phyloP scores from a whole-genome alignment of 1,284 basidiomycete genomes.

The Ceratobasidium sp. region DNA sequence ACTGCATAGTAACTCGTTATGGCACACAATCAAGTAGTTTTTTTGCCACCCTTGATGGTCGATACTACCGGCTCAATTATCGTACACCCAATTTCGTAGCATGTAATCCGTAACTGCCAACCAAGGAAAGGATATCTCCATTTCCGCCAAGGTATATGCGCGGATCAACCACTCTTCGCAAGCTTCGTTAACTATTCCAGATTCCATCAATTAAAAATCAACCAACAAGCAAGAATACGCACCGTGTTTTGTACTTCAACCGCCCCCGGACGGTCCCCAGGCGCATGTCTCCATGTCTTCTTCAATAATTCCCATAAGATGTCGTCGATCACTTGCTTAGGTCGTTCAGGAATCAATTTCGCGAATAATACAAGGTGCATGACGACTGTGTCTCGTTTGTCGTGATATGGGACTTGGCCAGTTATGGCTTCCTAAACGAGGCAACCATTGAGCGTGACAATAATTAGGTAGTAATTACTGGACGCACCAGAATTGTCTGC shows the following conservation, averaged over 20 bases:
- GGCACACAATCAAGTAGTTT: too few species aligned
- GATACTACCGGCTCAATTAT: too few species aligned
- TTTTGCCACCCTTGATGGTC: too few species aligned
- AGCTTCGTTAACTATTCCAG: neutral
- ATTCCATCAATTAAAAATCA: neutral
- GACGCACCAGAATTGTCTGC: neutral
- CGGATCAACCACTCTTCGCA: neutral
- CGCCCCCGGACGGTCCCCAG: neutral
- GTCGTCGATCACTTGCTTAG: neutral
- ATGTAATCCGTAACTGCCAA: too few species aligned
- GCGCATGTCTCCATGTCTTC: neutral
- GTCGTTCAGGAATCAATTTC: neutral
- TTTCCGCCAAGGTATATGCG: neutral
- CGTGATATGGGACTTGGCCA: neutral
- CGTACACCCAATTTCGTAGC: too few species aligned
- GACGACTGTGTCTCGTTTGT: neutral
- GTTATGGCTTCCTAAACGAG: neutral
- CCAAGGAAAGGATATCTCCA: too few species aligned
- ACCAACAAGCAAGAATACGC: neutral
- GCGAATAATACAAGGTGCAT: neutral
- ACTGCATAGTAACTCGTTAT: too few species aligned
- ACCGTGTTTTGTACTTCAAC: too few species aligned
- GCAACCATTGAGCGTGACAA: neutral
- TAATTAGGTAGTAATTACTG: neutral
- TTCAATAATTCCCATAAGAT: neutral